Conservation (phyloP, 306 rosid species). For the Cyclanthera cordifolia region DNA sequence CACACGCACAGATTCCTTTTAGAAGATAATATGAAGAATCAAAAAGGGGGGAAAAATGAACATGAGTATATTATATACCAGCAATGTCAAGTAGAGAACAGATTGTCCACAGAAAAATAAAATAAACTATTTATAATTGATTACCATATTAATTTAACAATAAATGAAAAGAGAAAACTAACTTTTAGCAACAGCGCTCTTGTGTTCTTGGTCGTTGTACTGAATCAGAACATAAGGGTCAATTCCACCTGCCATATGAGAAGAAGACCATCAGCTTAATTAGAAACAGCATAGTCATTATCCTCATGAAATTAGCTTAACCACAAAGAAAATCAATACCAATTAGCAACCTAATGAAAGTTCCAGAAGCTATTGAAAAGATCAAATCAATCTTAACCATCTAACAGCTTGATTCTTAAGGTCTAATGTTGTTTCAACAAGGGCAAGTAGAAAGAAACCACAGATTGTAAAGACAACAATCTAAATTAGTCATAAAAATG, state of each 20-base stretch:
- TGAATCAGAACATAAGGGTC: conserved; percentile 77
- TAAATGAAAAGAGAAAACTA: neutral
- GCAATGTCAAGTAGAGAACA: neutral
- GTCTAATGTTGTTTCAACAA: neutral
- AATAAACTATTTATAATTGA: too few relatives aligned
- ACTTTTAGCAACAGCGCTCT: conserved; percentile 62
- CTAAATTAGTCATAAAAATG: neutral
- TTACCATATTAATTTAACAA: neutral
- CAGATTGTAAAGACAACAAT: neutral
- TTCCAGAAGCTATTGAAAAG: neutral
- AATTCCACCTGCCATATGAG: conserved; percentile 30
- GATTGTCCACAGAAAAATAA: neutral
- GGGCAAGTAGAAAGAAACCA: neutral
- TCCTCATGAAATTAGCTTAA: conserved; percentile 6
- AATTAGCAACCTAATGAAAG: neutral
- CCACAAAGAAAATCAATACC: neutral
- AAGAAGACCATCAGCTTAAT: neutral
- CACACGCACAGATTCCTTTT: too few relatives aligned
- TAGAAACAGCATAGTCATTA: neutral
- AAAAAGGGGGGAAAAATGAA: too few relatives aligned
- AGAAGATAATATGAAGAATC: too few relatives aligned
- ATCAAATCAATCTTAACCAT: neutral
- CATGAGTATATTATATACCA: too few relatives aligned
- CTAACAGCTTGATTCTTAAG: neutral
- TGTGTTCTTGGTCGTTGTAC: conserved; percentile 65